These are phyloP conservation scores for Rubus parviflorus DNA, from an alignment of 306 rosid genomes.

Conservation along the genomic window DNA sequence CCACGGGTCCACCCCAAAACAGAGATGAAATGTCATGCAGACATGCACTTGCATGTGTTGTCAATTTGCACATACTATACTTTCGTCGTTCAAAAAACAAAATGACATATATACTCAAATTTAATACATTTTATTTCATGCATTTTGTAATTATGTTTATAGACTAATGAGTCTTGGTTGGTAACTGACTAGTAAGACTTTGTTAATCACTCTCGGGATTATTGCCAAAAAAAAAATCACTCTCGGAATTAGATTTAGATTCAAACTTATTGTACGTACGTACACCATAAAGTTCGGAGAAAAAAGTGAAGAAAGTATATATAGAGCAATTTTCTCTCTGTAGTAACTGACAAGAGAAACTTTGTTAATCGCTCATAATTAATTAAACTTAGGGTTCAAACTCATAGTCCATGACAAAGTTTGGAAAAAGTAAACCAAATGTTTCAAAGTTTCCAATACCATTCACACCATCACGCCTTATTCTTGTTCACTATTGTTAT, in stretches of 20 bases:
- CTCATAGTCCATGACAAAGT: too few species aligned
- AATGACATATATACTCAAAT: neutral
- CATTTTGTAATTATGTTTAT: neutral
- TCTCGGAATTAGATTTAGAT: too few species aligned
- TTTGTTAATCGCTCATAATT: neutral
- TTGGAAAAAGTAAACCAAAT: too few species aligned
- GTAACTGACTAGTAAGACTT: neutral
- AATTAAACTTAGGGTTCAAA: neutral
- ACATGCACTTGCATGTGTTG: constrained; percentile 4
- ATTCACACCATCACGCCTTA: too few species aligned
- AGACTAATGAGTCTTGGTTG: neutral
- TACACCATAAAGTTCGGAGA: too few species aligned
- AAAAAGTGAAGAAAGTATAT: too few species aligned
- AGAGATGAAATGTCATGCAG: constrained; percentile 26
- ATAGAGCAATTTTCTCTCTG: neutral
- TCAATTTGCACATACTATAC: neutral
- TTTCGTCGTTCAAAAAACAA: neutral
- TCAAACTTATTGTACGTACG: too few species aligned
- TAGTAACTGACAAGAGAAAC: neutral
- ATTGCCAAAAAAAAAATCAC: too few species aligned
- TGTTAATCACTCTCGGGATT: neutral
- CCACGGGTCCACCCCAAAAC: constrained; percentile 18
- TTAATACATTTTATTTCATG: neutral
- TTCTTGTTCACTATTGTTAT: too few species aligned
- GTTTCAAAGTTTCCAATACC: too few species aligned